These are phyloP conservation scores for Leishmania martiniquensis DNA, from an alignment of 208 protist species.

Conservation along the genomic window DNA sequence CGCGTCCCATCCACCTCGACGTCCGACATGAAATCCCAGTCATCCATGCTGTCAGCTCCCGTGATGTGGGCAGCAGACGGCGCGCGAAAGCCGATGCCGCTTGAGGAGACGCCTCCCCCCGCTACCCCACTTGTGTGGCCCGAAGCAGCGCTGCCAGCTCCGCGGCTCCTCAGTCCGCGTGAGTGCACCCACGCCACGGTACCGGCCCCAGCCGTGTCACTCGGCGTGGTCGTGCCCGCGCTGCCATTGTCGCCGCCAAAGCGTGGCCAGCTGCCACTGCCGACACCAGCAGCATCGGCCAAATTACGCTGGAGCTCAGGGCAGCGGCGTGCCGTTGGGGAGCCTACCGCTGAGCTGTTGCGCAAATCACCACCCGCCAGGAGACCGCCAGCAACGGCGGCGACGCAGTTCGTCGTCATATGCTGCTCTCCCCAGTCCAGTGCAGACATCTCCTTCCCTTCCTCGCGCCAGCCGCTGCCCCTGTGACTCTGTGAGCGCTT, in stretches of 20 bases:
- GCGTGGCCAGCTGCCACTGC: background rate
- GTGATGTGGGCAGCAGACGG: background rate
- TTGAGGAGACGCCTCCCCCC: background rate
- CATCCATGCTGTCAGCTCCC: conserved; percentile 10
- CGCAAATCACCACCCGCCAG: background rate
- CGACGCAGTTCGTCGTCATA: background rate
- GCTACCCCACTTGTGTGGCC: background rate
- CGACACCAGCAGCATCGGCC: background rate
- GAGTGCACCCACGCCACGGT: background rate
- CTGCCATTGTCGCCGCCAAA: background rate
- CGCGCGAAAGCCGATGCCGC: background rate
- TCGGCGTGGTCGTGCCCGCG: background rate
- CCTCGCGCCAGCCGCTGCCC: background rate
- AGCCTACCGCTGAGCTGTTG: background rate
- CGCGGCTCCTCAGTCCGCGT: conserved; percentile 11
- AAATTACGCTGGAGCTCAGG: conserved; percentile 10
- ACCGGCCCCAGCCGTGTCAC: background rate
- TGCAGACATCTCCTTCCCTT: conserved; percentile 24
- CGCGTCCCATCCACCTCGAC: conserved; percentile 24
- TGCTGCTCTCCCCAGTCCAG: conserved; percentile 17
- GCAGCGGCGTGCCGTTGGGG: conserved; percentile 1
- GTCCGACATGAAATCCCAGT: conserved; percentile 28
- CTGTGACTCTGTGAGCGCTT: background rate
- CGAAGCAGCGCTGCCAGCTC: background rate
- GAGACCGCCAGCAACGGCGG: background rate